Evolutionary conservation across 805 yeast species (phyloP).

Genomic region (Ogataea trehaloabstinens): DNA sequence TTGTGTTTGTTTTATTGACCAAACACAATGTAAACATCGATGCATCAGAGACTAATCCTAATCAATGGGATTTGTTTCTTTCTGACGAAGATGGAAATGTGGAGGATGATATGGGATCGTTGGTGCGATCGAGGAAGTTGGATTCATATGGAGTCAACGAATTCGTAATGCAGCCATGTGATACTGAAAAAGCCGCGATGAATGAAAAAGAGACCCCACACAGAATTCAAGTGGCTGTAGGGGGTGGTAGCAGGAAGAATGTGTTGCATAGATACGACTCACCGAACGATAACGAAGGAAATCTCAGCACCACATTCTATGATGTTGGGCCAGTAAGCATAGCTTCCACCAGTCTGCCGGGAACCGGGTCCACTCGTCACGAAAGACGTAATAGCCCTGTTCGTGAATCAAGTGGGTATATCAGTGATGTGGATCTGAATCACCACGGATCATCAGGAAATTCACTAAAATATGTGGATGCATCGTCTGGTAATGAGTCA

Average conservation of each 20-base stretch:
- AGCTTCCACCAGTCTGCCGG: neutral
- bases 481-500: no score
- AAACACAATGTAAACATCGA: slow-evolving; percentile 27
- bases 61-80: slow-evolving; percentile 71
- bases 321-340: neutral
- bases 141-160: slow-evolving; percentile 78
- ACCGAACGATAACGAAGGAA: neutral
- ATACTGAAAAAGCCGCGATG: slow-evolving; percentile 41
- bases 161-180: slow-evolving; percentile 68
- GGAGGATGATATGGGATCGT: slow-evolving; percentile 87
- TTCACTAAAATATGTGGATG: neutral
- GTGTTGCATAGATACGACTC: neutral
- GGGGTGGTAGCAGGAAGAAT: slow-evolving; percentile 7
- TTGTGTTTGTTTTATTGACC: slow-evolving; percentile 15
- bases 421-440: neutral
- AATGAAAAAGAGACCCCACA: slow-evolving; percentile 55
- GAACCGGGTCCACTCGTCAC: no score
- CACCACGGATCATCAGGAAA: neutral
- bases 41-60: slow-evolving; percentile 46
- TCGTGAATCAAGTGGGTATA: neutral
- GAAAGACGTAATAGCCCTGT: neutral
- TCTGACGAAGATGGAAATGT: slow-evolving; percentile 94
- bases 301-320: no score
- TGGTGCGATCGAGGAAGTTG: slow-evolving; percentile 65
- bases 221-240: no score